Evolutionary conservation across 305 asterid species (phyloP), one percentile per base, ranked within the genome.

Genomic region (Fraxinus latifolia): DNA sequence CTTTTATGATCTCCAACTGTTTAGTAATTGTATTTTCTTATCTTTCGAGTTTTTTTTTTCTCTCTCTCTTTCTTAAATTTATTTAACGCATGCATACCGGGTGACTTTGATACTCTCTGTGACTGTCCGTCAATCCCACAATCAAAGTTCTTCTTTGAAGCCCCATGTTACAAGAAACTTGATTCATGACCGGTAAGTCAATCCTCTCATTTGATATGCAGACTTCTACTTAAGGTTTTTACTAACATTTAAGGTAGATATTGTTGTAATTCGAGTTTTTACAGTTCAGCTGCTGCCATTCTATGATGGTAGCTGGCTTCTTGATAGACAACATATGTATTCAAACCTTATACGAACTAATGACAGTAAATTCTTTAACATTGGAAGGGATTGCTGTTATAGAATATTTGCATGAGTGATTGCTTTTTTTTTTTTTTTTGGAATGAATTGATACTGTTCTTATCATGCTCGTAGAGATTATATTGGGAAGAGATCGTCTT

Each of bases 151-250:
- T 81, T 96, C 99, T 32, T 85, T 93, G 83, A 94, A 92, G 91
- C 93, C 97, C 84, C 97, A 90, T 74, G 83, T 91, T 84, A 88
- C 91, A 4, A 95, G 98, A 82, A 92, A 91, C 90, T 84, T 94
- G 65, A 91, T 96, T 82, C 91, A 91, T 74, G 99, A 94, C 88
- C 92, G 96, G 99, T 93, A 93, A 86, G 5, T 79, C 71, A 12
- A 27, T 74, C 82, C 3, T 23, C 74, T 27, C 74, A 17, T 27
- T 67, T 25, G 34, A 25, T 27, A 9, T 67, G 36, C 74, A 3
- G 19, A 67, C 0, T 67, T 27, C 14, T 23, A 23, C 23, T 27
- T 67, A 27, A 67, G 36, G 34, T 67, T 23, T 58, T 29, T 58
- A 19, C 27, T 58, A 58, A 19, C 29, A 5, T 6, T 23, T 15